These are phyloP conservation scores for Escovopsis weberi DNA, from an alignment of 2,329 filamentous ascomycete genomes.

Conservation along the genomic window DNA sequence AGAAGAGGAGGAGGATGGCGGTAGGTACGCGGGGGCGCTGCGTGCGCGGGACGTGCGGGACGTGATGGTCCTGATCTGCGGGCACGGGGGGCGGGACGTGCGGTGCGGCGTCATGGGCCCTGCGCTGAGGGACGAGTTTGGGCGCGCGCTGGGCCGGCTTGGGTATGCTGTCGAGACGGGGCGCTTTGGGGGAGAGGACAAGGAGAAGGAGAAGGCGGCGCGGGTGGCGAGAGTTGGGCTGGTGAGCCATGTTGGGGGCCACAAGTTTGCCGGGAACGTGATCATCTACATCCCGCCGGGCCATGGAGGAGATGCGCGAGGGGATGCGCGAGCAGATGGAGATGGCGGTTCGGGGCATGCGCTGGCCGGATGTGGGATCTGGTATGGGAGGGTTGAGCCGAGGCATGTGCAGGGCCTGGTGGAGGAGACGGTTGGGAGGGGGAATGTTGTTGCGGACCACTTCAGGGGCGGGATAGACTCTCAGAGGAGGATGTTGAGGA, in stretches of 20 bases:
- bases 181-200: slow-evolving; percentile 10
- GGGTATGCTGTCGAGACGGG: slow-evolving; percentile 29
- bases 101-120: slow-evolving; percentile 75
- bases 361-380: slow-evolving; percentile 58
- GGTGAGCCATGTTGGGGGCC: slow-evolving; percentile 70
- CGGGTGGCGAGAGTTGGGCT: slow-evolving; percentile 45
- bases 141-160: slow-evolving; percentile 34
- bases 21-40: slow-evolving; percentile 32
- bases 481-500: slow-evolving; percentile 36
- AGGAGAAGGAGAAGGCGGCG: slow-evolving; percentile 8
- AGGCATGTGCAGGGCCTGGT: slow-evolving; percentile 64
- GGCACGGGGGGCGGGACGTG: slow-evolving; percentile 67
- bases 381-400: slow-evolving; percentile 69
- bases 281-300: slow-evolving; percentile 62
- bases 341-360: slow-evolving; percentile 33
- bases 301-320: neutral
- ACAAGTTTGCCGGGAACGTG: slow-evolving; percentile 76
- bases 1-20: slow-evolving; percentile 18
- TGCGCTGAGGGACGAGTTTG: slow-evolving; percentile 56
- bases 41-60: slow-evolving; percentile 39
- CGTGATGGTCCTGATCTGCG: slow-evolving; percentile 72
- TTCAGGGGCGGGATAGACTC: slow-evolving; percentile 55
- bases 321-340: slow-evolving; percentile 7
- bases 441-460: slow-evolving; percentile 53
- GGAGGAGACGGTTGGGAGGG: slow-evolving; percentile 51